A percentile compares a stretch with the other conserved stretches of the same genome.
These are phyloP conservation scores for Lophium mytilinum DNA, from an alignment of 495 filamentous ascomycete genomes.

Conservation along the genomic window DNA sequence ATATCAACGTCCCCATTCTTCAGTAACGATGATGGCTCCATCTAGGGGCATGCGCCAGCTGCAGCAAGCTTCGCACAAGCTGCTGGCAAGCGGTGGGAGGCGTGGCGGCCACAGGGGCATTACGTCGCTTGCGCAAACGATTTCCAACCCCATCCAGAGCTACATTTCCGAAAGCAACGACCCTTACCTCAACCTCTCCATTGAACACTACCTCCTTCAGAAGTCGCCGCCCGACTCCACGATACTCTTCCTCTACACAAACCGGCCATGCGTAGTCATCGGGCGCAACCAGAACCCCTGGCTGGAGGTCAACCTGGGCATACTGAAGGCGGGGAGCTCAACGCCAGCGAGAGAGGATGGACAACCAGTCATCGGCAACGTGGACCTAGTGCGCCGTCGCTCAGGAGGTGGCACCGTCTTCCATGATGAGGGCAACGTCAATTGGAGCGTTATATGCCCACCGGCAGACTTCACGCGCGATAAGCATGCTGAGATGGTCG, in stretches of 20 bases:
- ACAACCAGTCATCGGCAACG: constrained; percentile 30
- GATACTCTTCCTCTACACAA: constrained; percentile 80
- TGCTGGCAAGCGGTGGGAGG: not conserved
- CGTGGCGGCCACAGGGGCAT: constrained; percentile 8
- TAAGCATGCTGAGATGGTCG: constrained; percentile 86
- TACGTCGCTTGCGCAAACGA: constrained; percentile 38
- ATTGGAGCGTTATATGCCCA: constrained; percentile 86
- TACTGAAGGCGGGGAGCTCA: constrained; percentile 33
- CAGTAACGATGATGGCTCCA: constrained; percentile 29
- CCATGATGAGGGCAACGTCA: constrained; percentile 86
- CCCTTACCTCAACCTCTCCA: constrained; percentile 90
- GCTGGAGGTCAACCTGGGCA: constrained; percentile 72
- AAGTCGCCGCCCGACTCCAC: constrained; percentile 60
- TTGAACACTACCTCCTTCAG: constrained; percentile 83
- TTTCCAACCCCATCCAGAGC: constrained; percentile 46
- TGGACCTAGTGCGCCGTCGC: constrained; percentile 68
- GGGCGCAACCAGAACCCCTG: constrained; percentile 97
- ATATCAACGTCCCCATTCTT: not conserved
- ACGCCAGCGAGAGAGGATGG: constrained; percentile 5
- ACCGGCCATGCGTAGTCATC: constrained; percentile 77
- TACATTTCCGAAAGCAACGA: constrained; percentile 67
- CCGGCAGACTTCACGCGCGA: constrained; percentile 65
- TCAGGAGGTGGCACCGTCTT: constrained; percentile 90
- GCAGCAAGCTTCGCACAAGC: not conserved
- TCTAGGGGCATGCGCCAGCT: constrained; percentile 27